Evolutionary conservation across 495 filamentous ascomycete genomes (phyloP).

Genomic region (Trichoderma reesei): DNA sequence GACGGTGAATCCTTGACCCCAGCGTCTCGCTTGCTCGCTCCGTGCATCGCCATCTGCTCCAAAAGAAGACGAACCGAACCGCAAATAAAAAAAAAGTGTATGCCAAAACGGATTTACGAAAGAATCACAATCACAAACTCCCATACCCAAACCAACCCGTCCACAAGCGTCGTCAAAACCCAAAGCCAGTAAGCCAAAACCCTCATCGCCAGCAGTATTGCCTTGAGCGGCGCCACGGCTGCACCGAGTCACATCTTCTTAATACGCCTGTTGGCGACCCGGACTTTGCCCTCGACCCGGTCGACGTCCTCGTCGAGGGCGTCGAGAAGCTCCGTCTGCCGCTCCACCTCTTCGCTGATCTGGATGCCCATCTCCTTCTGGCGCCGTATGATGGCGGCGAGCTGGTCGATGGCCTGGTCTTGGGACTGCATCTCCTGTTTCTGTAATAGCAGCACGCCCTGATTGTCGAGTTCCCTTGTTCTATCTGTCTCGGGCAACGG

Average conservation of each 20-base stretch:
- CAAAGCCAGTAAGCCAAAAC: conserved; percentile 16
- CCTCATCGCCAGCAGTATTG: conserved; percentile 14
- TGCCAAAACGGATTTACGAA: conserved; percentile 12
- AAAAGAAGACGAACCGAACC: not conserved
- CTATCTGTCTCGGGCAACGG: conserved; percentile 72
- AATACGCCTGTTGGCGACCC: conserved; percentile 72
- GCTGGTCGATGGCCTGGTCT: conserved; percentile 65
- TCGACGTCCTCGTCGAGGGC: conserved; percentile 68
- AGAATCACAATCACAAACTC: conserved; percentile 20
- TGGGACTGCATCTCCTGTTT: conserved; percentile 75
- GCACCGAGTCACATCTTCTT: conserved; percentile 48
- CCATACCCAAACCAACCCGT: conserved; percentile 20
- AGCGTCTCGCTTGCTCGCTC: conserved; percentile 1
- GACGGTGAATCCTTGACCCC: not conserved
- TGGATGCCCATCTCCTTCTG: conserved; percentile 80
- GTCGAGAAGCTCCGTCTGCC: conserved; percentile 74
- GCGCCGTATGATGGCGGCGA: conserved; percentile 64
- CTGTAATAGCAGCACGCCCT: conserved; percentile 79
- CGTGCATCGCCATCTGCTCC: not conserved
- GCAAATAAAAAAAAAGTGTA: not conserved
- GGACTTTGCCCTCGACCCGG: conserved; percentile 63
- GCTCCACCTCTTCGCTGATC: conserved; percentile 75
- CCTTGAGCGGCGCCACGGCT: conserved; percentile 12
- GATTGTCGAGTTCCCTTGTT: conserved; percentile 84
- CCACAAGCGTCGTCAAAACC: conserved; percentile 18